Percentiles rank a stretch among this genome's conserved stretches.
phyloP scores from a whole-genome alignment of 345 rosid species.

The Luvunga scandens region DNA sequence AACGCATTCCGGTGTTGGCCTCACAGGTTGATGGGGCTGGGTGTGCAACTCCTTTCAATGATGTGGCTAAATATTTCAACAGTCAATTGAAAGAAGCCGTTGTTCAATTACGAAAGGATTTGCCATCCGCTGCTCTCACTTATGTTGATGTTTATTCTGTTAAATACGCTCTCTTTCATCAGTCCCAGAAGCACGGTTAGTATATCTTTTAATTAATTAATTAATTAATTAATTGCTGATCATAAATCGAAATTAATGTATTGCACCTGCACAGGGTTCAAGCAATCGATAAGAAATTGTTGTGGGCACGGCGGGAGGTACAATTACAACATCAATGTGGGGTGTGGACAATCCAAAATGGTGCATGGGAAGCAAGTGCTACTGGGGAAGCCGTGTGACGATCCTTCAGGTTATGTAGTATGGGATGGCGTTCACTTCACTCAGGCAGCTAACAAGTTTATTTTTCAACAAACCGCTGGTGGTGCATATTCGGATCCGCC shows the following conservation, averaged over 20 bases:
- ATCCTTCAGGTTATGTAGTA: constrained; percentile 34
- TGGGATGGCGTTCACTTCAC: constrained; percentile 63
- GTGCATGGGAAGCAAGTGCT: constrained; percentile 44
- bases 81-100: constrained; percentile 39
- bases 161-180: constrained; percentile 46
- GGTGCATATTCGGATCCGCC: constrained; percentile 45
- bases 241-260: no score
- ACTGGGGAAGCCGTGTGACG: constrained; percentile 48
- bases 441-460: constrained; percentile 42
- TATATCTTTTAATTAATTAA: no score
- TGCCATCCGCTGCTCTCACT: constrained; percentile 47
- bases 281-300: constrained; percentile 52
- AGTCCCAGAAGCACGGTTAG: constrained; percentile 12
- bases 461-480: constrained; percentile 26
- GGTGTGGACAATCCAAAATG: constrained; percentile 51
- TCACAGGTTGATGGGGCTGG: constrained; percentile 57
- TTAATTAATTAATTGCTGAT: no score
- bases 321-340: constrained; percentile 46
- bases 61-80: constrained; percentile 60
- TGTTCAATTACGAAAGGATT: constrained; percentile 35
- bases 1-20: constrained; percentile 40
- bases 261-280: constrained; percentile 42
- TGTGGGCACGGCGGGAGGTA: constrained; percentile 87
- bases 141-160: constrained; percentile 61
- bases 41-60: constrained; percentile 53